These are phyloP conservation scores for Draba incana DNA, from an alignment of 345 rosid genomes.

Conservation along the genomic window DNA sequence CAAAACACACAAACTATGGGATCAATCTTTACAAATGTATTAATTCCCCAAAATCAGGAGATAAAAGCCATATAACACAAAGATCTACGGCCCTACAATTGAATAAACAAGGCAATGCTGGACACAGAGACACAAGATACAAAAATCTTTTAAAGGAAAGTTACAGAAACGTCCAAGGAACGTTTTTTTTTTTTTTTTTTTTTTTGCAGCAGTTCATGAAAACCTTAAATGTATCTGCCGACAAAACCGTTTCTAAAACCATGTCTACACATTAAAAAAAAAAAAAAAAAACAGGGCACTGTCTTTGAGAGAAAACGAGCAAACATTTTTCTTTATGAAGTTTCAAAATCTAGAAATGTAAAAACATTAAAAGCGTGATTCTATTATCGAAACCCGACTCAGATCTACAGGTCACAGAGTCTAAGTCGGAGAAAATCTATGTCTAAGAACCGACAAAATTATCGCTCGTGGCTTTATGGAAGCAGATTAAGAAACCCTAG, in stretches of 20 bases:
- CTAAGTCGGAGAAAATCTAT: not conserved
- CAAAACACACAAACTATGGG: conserved; percentile 23
- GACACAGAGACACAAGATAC: conserved; percentile 28
- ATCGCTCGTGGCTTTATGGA: not conserved
- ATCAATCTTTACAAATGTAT: conserved; percentile 11
- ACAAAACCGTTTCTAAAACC: conserved; percentile 25
- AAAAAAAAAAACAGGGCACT: not conserved
- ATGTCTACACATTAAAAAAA: not conserved
- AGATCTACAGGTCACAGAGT: conserved; percentile 33
- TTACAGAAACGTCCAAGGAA: conserved; percentile 39
- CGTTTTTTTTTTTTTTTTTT: conserved; percentile 1
- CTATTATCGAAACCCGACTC: conserved; percentile 18
- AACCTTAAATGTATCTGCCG: conserved; percentile 29
- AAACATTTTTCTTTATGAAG: not conserved
- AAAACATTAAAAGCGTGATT: conserved; percentile 7
- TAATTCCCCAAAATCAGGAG: conserved; percentile 7
- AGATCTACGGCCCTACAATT: conserved; percentile 15
- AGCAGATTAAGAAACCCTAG: conserved; percentile 24
- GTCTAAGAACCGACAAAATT: not conserved
- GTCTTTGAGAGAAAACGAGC: conserved; percentile 14
- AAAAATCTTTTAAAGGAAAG: conserved; percentile 14
- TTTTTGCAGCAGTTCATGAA: conserved; percentile 18
- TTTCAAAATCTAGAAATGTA: conserved; percentile 10
- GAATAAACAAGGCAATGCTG: conserved; percentile 26
- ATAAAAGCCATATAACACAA: conserved; percentile 7